Conservation (phyloP, 495 filamentous ascomycete species). For the Sordaria brevicollis region DNA sequence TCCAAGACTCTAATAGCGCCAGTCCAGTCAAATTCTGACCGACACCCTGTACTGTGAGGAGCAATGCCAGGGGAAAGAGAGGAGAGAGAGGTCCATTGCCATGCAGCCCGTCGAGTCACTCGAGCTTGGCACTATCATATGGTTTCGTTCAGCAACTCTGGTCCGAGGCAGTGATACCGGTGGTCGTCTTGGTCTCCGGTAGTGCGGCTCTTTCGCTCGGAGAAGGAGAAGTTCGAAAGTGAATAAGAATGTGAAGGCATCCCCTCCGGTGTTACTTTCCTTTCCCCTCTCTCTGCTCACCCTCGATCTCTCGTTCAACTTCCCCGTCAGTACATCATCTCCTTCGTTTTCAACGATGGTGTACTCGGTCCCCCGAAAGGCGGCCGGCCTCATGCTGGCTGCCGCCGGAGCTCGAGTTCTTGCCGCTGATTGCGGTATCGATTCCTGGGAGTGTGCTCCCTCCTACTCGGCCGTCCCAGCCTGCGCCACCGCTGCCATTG, state of each 20-base stretch:
- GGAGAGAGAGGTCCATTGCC: neutral
- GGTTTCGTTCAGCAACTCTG: neutral
- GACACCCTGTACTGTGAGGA: neutral
- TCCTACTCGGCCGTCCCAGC: neutral
- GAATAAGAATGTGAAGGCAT: neutral
- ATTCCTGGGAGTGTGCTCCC: neutral
- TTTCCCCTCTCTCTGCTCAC: neutral
- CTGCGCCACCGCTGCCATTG: conserved; percentile 3
- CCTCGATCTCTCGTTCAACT: neutral
- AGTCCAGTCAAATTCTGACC: neutral
- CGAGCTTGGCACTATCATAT: neutral
- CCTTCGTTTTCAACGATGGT: neutral
- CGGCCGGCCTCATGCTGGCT: neutral
- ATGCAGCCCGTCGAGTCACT: neutral
- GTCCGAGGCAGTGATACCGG: neutral
- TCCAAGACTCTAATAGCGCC: neutral
- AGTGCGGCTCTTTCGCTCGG: neutral
- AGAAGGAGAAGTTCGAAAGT: neutral
- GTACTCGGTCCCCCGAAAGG: neutral
- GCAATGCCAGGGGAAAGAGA: neutral
- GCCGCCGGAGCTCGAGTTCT: neutral
- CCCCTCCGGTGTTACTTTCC: neutral
- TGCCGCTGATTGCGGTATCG: neutral
- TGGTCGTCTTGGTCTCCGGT: neutral
- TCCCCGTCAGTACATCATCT: neutral